Conservation (phyloP, 75 land plant genomes). For the Picea glauca region DNA sequence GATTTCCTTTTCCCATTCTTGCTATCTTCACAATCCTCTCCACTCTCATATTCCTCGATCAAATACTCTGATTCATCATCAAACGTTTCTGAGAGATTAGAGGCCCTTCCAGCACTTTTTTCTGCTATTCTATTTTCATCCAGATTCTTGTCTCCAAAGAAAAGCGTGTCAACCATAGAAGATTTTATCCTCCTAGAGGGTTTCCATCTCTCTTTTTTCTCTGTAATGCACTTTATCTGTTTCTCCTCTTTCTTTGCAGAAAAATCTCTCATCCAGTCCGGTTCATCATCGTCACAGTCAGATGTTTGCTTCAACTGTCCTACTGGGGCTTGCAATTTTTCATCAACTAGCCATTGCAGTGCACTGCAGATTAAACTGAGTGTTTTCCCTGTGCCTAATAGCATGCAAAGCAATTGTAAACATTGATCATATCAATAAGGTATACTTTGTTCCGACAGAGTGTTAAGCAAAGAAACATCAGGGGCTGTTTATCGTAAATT, state of each 20-base stretch:
- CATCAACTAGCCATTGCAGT: slow-evolving; percentile 87
- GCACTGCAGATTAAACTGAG: slow-evolving; percentile 94
- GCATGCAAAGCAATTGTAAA: neutral
- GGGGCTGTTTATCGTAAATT: neutral
- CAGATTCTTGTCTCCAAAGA: slow-evolving; percentile 6
- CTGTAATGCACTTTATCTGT: slow-evolving; percentile 11
- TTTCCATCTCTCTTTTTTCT: neutral
- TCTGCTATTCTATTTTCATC: slow-evolving; percentile 7
- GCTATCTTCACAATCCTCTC: slow-evolving; percentile 34
- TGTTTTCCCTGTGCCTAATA: slow-evolving; percentile 96
- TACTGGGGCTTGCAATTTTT: slow-evolving; percentile 15
- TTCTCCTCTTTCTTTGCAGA: slow-evolving; percentile 26
- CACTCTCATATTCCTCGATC: slow-evolving; percentile 93
- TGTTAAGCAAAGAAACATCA: neutral
- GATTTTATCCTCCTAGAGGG: slow-evolving; percentile 6
- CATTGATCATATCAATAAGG: neutral
- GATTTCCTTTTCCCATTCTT: slow-evolving; percentile 25
- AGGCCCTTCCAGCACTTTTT: slow-evolving; percentile 3
- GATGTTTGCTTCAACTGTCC: neutral
- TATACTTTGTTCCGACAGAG: neutral
- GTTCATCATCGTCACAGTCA: slow-evolving; percentile 57
- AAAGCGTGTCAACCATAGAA: slow-evolving; percentile 8
- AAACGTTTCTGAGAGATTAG: neutral
- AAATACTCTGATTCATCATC: slow-evolving; percentile 74
- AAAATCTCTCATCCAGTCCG: slow-evolving; percentile 95